These are phyloP conservation scores for Fusarium coffeatum DNA, from an alignment of 2,329 filamentous ascomycete species.

Conservation along the genomic window DNA sequence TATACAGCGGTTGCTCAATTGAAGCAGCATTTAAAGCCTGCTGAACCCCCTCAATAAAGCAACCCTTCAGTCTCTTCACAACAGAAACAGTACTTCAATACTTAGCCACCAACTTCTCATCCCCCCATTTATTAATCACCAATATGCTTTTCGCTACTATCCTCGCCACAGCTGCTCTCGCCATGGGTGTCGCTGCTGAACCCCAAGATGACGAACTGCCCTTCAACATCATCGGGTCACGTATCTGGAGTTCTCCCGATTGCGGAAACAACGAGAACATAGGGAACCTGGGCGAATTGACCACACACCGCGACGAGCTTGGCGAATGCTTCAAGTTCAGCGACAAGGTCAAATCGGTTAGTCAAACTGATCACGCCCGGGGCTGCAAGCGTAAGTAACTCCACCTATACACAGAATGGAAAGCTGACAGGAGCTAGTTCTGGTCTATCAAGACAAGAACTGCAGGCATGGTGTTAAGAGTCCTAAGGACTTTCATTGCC, in stretches of 20 bases:
- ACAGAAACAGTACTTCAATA: neutral
- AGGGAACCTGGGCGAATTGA: slow-evolving; percentile 9
- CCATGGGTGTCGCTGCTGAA: slow-evolving; percentile 11
- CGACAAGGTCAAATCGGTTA: slow-evolving; percentile 15
- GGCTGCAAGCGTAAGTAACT: slow-evolving; percentile 10
- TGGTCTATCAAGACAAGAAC: neutral
- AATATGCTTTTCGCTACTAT: slow-evolving; percentile 12
- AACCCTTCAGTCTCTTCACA: neutral
- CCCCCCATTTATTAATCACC: neutral
- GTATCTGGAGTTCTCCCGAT: slow-evolving; percentile 11
- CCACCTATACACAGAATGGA: accelerated
- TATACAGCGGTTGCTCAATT: neutral
- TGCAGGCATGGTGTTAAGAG: neutral
- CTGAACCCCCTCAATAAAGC: neutral
- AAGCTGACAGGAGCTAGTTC: neutral
- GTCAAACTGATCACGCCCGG: slow-evolving; percentile 1
- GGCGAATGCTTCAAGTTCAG: slow-evolving; percentile 14
- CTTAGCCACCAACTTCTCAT: too few species aligned
- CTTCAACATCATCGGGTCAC: slow-evolving; percentile 13
- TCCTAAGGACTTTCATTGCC: neutral
- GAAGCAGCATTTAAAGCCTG: neutral
- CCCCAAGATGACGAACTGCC: neutral
- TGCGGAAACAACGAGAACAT: slow-evolving; percentile 6
- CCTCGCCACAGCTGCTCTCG: slow-evolving; percentile 1
- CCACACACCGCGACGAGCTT: slow-evolving; percentile 5